Percentiles rank a stretch among this genome's conserved stretches.
These are phyloP conservation scores for Neophaeococcomyces aloes DNA, from an alignment of 2,329 filamentous ascomycete species.

Conservation along the genomic window DNA sequence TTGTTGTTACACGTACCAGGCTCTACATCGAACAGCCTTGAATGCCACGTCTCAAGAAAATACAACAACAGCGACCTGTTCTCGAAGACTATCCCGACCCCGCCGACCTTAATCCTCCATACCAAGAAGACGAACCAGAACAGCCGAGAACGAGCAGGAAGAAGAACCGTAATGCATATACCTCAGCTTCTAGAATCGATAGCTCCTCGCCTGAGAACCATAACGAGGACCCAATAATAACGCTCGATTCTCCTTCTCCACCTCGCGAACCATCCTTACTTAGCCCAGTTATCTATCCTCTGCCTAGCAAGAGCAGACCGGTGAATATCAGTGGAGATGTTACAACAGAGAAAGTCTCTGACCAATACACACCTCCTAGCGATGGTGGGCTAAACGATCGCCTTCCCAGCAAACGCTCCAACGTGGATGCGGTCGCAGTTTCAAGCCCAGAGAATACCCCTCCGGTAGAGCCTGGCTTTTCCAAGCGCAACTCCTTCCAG, in stretches of 20 bases:
- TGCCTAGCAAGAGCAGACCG: slow-evolving; percentile 5
- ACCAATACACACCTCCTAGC: slow-evolving; percentile 19
- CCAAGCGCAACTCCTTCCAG: slow-evolving; percentile 31
- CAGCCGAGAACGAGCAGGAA: slow-evolving; percentile 5
- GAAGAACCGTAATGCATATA: slow-evolving; percentile 7
- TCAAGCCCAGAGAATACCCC: slow-evolving; percentile 28
- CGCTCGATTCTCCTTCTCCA: background rate
- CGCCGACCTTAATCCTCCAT: background rate
- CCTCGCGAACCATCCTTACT: background rate
- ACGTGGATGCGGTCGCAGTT: slow-evolving; percentile 11
- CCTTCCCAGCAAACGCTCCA: slow-evolving; percentile 15
- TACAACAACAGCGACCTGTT: background rate
- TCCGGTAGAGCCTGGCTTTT: slow-evolving; percentile 30
- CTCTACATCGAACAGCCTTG: slow-evolving; percentile 1
- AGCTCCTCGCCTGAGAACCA: background rate
- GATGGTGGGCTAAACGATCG: slow-evolving; percentile 9
- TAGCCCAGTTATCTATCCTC: background rate
- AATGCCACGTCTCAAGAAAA: slow-evolving; percentile 1
- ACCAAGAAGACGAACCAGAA: background rate
- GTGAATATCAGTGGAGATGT: slow-evolving; percentile 10
- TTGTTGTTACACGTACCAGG: background rate
- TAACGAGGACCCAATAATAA: background rate
- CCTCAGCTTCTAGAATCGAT: background rate
- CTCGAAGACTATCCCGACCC: slow-evolving; percentile 4
- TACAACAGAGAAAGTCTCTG: slow-evolving; percentile 20